A percentile compares a stretch with the other conserved stretches of the same genome.
Conservation (phyloP, 2,329 filamentous ascomycete species). For the Ceratocystis diversiconidia region DNA sequence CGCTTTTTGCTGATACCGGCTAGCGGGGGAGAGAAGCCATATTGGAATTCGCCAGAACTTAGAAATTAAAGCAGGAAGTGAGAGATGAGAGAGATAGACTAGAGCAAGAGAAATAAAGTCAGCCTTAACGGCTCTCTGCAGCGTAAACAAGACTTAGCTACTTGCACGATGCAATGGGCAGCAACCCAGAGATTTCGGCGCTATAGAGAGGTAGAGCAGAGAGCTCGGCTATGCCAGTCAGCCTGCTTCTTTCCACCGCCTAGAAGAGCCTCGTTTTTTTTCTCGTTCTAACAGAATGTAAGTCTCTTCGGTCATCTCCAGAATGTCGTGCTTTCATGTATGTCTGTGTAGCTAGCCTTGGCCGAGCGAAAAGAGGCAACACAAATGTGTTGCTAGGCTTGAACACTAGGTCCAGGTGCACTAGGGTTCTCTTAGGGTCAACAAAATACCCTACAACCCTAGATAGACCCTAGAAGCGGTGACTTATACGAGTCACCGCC, state of each 20-base stretch:
- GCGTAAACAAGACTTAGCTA: neutral
- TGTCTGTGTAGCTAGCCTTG: neutral
- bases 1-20: neutral
- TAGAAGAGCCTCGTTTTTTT: neutral
- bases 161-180: neutral
- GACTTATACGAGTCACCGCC: neutral
- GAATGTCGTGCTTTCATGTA: neutral
- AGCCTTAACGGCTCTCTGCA: conserved; percentile 2
- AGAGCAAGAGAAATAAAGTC: neutral
- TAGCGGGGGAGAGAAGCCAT: neutral
- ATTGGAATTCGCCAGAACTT: neutral
- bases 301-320: neutral
- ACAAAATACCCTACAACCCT: neutral
- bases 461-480: neutral
- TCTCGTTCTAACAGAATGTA: neutral
- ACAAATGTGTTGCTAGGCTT: neutral
- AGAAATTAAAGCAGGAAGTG: neutral
- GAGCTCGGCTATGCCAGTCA: neutral
- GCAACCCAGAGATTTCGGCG: neutral
- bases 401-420: neutral
- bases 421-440: neutral
- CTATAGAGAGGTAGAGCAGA: neutral
- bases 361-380: neutral
- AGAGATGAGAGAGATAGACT: neutral
- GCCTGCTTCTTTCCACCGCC: neutral